Conservation (phyloP, 192 early-diverging fungal species). For the Lunasporangiospora selenospora region DNA sequence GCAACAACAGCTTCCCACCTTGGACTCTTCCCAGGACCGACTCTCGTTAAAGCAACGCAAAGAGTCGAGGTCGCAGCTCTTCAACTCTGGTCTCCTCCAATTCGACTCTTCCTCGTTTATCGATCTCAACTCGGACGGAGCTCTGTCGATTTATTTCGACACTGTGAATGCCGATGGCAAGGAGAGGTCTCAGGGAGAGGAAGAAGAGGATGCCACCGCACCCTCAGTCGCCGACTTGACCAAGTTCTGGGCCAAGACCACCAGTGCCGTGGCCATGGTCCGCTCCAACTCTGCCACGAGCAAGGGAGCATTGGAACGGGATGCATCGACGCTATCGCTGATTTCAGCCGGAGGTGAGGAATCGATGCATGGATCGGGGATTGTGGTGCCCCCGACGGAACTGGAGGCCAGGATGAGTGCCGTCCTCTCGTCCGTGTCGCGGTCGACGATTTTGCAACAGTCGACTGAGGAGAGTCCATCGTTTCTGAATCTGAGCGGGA, state of each 20-base stretch:
- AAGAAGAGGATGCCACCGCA: background rate
- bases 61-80: background rate
- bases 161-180: background rate
- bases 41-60: background rate
- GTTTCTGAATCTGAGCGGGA: constrained; percentile 6
- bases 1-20: too few species aligned
- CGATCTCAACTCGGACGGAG: background rate
- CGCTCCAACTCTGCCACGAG: too few species aligned
- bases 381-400: too few species aligned
- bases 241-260: constrained; percentile 31
- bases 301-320: too few species aligned
- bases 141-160: background rate
- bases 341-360: too few species aligned
- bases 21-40: too few species aligned
- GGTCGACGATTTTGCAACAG: background rate
- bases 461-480: background rate
- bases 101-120: constrained; percentile 4
- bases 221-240: constrained; percentile 18
- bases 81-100: background rate
- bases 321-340: background rate
- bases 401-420: constrained; percentile 11
- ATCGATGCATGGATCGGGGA: too few species aligned
- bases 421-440: background rate
- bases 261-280: background rate
- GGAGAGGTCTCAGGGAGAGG: background rate